These are phyloP conservation scores for Alternaria sp. DNA, from an alignment of 2,329 filamentous ascomycete genomes.

Conservation along the genomic window DNA sequence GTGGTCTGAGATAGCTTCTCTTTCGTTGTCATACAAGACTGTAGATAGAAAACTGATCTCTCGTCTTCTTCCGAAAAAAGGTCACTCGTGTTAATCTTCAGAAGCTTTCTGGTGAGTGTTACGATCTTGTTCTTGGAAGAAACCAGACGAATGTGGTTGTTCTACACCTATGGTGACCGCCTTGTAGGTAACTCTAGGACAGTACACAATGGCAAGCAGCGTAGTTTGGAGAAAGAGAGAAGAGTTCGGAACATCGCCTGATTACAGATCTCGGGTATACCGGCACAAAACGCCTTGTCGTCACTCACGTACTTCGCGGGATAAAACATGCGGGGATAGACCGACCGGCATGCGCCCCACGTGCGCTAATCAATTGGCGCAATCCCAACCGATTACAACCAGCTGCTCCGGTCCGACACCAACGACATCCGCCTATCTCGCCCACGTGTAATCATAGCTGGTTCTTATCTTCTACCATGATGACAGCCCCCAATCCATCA, in stretches of 20 bases:
- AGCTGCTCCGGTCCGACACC: background rate
- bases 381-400: background rate
- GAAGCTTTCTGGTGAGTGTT: too few species aligned
- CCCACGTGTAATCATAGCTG: background rate
- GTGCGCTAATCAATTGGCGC: conserved; percentile 6
- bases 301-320: background rate
- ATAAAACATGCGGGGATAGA: background rate
- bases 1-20: too few species aligned
- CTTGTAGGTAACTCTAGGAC: too few species aligned
- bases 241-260: background rate
- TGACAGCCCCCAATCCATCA: background rate
- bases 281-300: background rate
- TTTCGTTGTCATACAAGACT: too few species aligned
- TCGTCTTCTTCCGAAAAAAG: too few species aligned
- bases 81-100: too few species aligned
- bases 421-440: background rate
- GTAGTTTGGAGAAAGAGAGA: background rate
- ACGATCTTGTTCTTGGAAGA: too few species aligned
- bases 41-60: too few species aligned
- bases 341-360: conserved; percentile 1
- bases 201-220: background rate
- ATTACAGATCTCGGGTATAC: background rate
- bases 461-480: background rate
- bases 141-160: too few species aligned
- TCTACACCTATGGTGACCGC: too few species aligned